Conservation (phyloP, 345 rosid species). For the Ricinus communis region DNA sequence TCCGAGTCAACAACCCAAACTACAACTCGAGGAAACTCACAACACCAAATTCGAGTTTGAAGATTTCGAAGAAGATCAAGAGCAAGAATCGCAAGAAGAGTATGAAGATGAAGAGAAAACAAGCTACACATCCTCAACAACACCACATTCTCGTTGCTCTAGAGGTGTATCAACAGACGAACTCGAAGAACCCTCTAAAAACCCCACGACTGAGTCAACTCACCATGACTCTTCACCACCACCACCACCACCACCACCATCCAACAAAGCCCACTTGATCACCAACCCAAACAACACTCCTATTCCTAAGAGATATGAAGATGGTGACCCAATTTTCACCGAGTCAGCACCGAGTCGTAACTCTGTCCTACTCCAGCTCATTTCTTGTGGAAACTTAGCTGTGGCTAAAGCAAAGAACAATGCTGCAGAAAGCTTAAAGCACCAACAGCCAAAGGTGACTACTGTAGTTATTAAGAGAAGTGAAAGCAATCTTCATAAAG, state of each 20-base stretch:
- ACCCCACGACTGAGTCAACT: slow-evolving; percentile 19
- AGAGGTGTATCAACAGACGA: slow-evolving; percentile 79
- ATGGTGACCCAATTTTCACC: slow-evolving; percentile 42
- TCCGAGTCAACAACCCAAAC: slow-evolving; percentile 21
- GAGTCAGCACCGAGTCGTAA: slow-evolving; percentile 37
- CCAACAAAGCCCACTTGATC: slow-evolving; percentile 7
- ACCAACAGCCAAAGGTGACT: neutral
- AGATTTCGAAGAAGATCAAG: slow-evolving; percentile 39
- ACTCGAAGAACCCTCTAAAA: slow-evolving; percentile 39
- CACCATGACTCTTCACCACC: slow-evolving; percentile 23
- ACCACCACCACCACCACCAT: slow-evolving; percentile 15
- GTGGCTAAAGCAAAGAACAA: slow-evolving; percentile 37
- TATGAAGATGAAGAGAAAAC: slow-evolving; percentile 73
- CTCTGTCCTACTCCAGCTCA: slow-evolving; percentile 69
- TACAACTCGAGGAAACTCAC: slow-evolving; percentile 27
- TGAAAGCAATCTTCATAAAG: slow-evolving; percentile 43
- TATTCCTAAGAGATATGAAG: slow-evolving; percentile 40
- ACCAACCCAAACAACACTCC: neutral
- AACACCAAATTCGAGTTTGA: slow-evolving; percentile 21
- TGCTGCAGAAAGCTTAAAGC: slow-evolving; percentile 26
- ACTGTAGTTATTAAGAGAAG: slow-evolving; percentile 23
- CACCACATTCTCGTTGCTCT: slow-evolving; percentile 82
- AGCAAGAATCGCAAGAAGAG: slow-evolving; percentile 55
- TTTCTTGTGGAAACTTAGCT: slow-evolving; percentile 70
- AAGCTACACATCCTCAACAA: slow-evolving; percentile 76